Base-by-base conservation (phyloP, 2,329 filamentous ascomycete genomes). In the Acephala macrosclerotiorum region DNA sequence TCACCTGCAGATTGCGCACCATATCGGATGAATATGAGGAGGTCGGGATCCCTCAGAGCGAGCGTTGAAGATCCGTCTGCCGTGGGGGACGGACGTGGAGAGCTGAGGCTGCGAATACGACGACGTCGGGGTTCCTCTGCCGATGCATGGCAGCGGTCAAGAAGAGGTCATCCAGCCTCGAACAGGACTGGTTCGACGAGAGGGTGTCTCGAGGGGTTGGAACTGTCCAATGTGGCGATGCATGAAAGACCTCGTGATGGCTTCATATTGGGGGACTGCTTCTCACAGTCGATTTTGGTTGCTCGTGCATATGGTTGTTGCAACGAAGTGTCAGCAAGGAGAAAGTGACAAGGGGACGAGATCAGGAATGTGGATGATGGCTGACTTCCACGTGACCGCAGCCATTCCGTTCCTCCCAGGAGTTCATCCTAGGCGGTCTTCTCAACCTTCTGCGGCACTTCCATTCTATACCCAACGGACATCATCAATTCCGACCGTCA, bases 1-100 rank as follows among this genome's bases (percentile, higher is more conserved):
- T 72, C 69, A 72, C 70, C 59, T 55, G 63, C 60, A 22, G 61
- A 45, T 18, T 58, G 64, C 61, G 38, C 60, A 49, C 47, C 29
- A 61, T 42, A 35, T 61, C 42, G 56, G 64, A 66, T 60, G 56
- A 58, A 42, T 42, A 61, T 63, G 38, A 26, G 63, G 63, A 56
- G 63, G 58, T 61, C 61, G 63, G 55, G 55, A 38, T n/a, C n/a
- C 14, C 7, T 16, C 14, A 56, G 26, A 26, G 58, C 29, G 51
- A 42, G 29, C 16, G 26, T 18, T 25, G n/a, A 14, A 20, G 61
- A 35, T 22, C 25, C 18, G 26, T 14, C 58, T 40, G 29, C 22
- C 45, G 40, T 38, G 58, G 42, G 58, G 58, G 42, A 47, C 20
- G 57, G 45, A 38, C 33, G 25, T 25, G n/a, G 25, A 7, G 57